Percentiles rank a stretch among this genome's conserved stretches.
Conservation (phyloP, 164 flowering plant species). For the Buxus sempervirens region DNA sequence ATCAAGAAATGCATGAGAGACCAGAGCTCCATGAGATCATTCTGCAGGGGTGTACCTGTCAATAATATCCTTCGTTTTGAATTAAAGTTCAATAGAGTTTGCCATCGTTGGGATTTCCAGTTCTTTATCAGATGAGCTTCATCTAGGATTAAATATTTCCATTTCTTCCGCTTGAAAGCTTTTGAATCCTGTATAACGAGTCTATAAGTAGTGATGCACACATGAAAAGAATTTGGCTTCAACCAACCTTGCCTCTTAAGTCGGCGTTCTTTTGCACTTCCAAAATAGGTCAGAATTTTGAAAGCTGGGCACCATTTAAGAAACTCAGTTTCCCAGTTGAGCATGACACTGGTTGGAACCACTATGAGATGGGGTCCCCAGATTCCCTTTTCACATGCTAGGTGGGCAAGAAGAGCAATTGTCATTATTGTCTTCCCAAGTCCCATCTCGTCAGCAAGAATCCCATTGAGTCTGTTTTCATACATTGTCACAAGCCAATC, state of each 20-base stretch:
- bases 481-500: constrained; percentile 99
- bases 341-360: constrained; percentile 99
- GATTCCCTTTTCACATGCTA: constrained; percentile 98
- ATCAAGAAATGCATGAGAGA: constrained; percentile 99
- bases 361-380: constrained; percentile 99
- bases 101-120: constrained; percentile 99
- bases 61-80: constrained; percentile 88
- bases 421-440: constrained; percentile 99
- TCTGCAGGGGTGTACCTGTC: constrained; percentile 98
- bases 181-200: constrained; percentile 96
- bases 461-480: constrained; percentile 95
- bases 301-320: constrained; percentile 99
- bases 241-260: constrained; percentile 97
- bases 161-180: constrained; percentile 93
- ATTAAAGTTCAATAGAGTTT: constrained; percentile 94
- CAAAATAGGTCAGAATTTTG: constrained; percentile 94
- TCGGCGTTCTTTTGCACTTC: constrained; percentile 96
- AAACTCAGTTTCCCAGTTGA: constrained; percentile 99
- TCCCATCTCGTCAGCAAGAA: constrained; percentile 99
- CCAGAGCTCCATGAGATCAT: constrained; percentile 99
- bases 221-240: constrained; percentile 92
- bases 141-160: constrained; percentile 96
- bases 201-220: constrained; percentile 95
- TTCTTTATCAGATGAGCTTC: constrained; percentile 99
- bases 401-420: constrained; percentile 90